Evolutionary conservation across 1,284 basidiomycete genomes (phyloP), one percentile per base, ranked within the genome.

Genomic region (Malassezia pachydermatis): DNA sequence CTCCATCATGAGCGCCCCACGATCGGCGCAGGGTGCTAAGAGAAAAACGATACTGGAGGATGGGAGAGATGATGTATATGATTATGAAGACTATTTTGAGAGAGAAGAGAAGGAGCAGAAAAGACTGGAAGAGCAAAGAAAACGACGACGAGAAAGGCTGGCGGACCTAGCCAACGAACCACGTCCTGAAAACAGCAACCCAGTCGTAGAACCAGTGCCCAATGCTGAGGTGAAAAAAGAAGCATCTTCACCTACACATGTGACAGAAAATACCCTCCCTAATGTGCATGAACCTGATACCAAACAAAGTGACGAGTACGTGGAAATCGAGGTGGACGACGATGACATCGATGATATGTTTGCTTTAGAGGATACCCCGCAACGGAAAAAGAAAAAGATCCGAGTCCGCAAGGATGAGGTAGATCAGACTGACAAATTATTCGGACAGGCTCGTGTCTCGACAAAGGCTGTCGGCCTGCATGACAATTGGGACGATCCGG

Each of bases 401-500:
- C 32, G 52, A 20, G 48, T 67, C 6, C 28, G 22, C 2, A 33
- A 38, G n/a, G 27, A 25, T 11, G 33, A 20, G 6, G 16, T 35
- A n/a, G n/a, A n/a, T 3, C 20, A 20, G 19, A 33, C 28, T 2
- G 19, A 19, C 23, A 16, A 5, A 24, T n/a, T n/a, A n/a, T n/a
- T n/a, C n/a, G n/a, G n/a, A 9, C 29, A 30, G 29, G 9, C 10
- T 10, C 22, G 23, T 35, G 8, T 43, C 5, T 37, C 10, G 25
- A 29, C 9, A 41, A 41, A 30, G 4, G 34, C 43, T 5, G 62
- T 64, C 2, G 64, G 59, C 8, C 63, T 78, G 16, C 73, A 74
- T 8, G 77, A 78, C 67, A 78, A 78, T 51, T 76, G 73, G 45
- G 78, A 79, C 48, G 94, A 98, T 72, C 70, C 83, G 0, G 94